A percentile compares a stretch with the other conserved stretches of the same genome.
These are phyloP conservation scores for Syzygium malaccense DNA, from an alignment of 441 rosid species.

Conservation along the genomic window DNA sequence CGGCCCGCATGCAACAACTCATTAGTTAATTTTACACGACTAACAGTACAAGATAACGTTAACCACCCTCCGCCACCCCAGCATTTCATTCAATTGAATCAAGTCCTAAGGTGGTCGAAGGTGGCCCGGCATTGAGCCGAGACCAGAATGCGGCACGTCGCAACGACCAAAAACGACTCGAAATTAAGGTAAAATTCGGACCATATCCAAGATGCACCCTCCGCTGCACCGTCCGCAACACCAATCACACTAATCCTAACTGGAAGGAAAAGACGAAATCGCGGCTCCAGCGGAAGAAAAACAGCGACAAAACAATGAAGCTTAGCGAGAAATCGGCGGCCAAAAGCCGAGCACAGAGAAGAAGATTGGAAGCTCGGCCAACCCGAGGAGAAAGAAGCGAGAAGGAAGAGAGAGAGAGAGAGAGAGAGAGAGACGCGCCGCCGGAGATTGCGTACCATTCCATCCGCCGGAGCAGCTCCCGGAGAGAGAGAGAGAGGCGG, in stretches of 20 bases:
- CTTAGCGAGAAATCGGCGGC: not conserved
- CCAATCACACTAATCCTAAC: not conserved
- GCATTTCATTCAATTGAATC: not conserved
- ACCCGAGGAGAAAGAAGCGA: not conserved
- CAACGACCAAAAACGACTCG: not conserved
- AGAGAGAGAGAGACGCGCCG: not conserved
- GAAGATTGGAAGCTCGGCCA: too few relatives aligned
- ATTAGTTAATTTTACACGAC: not conserved
- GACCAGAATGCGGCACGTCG: not conserved
- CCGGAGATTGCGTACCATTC: not conserved
- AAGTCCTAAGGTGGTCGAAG: not conserved
- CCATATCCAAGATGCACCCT: not conserved
- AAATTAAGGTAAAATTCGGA: not conserved
- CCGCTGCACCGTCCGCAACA: not conserved
- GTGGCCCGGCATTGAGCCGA: not conserved
- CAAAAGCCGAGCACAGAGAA: not conserved
- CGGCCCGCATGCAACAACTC: not conserved
- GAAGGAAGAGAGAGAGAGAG: not conserved
- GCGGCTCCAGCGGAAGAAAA: not conserved
- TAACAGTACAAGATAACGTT: not conserved
- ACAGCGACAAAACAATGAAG: not conserved
- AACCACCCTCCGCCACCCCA: not conserved
- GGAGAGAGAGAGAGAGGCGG: not conserved
- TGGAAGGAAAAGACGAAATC: not conserved
- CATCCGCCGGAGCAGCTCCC: not conserved